Base-by-base conservation (phyloP, 139 green algal genomes). In the Chlamydomonas schloesseri region DNA sequence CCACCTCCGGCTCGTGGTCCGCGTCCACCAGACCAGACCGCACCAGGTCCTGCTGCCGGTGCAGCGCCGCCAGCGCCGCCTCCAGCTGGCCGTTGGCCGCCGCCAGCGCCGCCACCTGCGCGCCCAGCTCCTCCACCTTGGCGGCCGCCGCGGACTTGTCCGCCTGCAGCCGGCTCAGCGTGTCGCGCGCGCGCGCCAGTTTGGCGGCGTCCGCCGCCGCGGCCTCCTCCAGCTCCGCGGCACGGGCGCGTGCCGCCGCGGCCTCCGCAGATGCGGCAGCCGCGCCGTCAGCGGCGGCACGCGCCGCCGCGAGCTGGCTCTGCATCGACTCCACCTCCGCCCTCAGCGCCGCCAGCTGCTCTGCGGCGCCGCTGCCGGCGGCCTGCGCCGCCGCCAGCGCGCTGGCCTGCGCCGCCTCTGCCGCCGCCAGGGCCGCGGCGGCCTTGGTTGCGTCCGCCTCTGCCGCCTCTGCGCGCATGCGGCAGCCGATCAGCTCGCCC, bases 401-500 rank as follows among this genome's bases (percentile, higher is more conserved):
- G 13, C 47, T 50, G 1, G 79, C 67, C 65, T 74, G 60, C 21
- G 79, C 79, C 17, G 79, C 21, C 10, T 50, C 42, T 8, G 42
- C 42, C 42, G 42, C 42, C 42, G 8, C 42, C 42, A 50, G 42
- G 6, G 42, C 42, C 42, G 42, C 42, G 42, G 6, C 42, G 42
- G 42, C 42, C 42, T 50, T 50, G 42, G 67, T 31, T 0, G 20
- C 46, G 24, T 33, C 67, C 13, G 79, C 65, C 79, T 85, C 79
- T 10, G 79, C 79, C 5, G 79, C 65, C n/a, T 85, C 79, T 0
- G 79, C 79, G 0, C 79, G 79, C 79, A 85, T 85, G 33, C 79
- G 65, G 67, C 65, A 58, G 79, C 79, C 79, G 23, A 85, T 85
- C 20, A 85, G 64, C 79, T 85, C 79, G 15, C 79, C 79, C 50